These are phyloP conservation scores for Pichia rugopelliculosa DNA, from an alignment of 805 yeast species.

Conservation along the genomic window DNA sequence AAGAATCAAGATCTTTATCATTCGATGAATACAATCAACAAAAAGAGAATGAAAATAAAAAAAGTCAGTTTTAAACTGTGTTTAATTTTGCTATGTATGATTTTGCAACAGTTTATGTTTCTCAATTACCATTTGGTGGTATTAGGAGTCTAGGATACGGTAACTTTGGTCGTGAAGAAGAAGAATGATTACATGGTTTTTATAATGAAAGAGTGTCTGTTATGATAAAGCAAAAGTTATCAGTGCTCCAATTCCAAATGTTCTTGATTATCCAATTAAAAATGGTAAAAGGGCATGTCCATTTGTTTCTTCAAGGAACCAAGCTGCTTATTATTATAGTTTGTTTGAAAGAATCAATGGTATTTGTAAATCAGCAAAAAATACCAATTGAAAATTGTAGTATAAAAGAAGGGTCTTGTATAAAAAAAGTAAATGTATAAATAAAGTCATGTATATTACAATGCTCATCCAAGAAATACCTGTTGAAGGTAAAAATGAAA, in stretches of 20 bases:
- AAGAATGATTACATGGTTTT: slow-evolving; percentile 80
- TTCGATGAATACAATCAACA: too few relatives aligned
- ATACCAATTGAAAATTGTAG: slow-evolving; percentile 24
- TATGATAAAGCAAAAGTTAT: slow-evolving; percentile 75
- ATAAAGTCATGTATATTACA: not conserved
- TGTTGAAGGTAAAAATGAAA: too few relatives aligned
- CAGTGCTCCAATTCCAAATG: slow-evolving; percentile 77
- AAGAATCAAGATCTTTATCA: too few relatives aligned
- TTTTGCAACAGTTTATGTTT: slow-evolving; percentile 92
- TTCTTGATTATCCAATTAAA: slow-evolving; percentile 85
- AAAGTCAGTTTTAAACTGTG: slow-evolving; percentile 64
- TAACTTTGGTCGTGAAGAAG: slow-evolving; percentile 97
- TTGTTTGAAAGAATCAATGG: slow-evolving; percentile 61
- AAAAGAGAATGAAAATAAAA: too few relatives aligned
- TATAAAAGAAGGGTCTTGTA: not conserved
- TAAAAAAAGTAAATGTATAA: too few relatives aligned
- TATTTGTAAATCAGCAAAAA: slow-evolving; percentile 45
- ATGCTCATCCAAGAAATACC: too few relatives aligned
- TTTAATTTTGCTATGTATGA: slow-evolving; percentile 90
- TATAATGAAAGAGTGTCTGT: slow-evolving; percentile 81
- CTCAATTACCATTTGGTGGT: slow-evolving; percentile 98
- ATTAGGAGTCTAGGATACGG: slow-evolving; percentile 91
- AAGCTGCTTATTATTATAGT: slow-evolving; percentile 75
- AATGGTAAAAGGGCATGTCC: slow-evolving; percentile 81
- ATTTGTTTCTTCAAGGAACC: slow-evolving; percentile 73